Conservation (phyloP, 23 red algal species). For the Chondrus crispus region DNA sequence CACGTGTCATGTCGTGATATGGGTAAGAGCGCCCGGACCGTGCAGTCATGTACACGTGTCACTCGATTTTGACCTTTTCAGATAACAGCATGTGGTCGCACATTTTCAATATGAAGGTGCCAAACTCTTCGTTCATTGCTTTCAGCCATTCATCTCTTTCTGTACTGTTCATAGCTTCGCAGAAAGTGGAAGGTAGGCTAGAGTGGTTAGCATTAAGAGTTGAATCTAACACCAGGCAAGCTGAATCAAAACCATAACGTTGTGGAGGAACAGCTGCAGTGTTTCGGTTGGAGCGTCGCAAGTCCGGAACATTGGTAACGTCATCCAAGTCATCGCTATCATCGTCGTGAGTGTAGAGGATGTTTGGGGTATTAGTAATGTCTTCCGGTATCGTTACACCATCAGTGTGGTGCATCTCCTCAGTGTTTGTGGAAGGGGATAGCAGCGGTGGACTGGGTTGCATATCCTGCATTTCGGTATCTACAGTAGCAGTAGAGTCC, state of each 20-base stretch:
- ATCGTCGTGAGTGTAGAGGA: too few species aligned
- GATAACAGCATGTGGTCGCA: too few species aligned
- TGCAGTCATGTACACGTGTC: too few species aligned
- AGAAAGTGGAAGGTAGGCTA: background rate
- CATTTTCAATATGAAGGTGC: too few species aligned
- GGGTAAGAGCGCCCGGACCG: too few species aligned
- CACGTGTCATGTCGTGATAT: too few species aligned
- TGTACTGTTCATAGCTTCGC: background rate
- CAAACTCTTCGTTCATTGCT: background rate
- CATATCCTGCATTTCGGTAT: background rate
- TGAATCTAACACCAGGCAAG: background rate
- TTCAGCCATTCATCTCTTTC: background rate
- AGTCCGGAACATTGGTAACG: background rate
- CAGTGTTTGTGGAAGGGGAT: too few species aligned
- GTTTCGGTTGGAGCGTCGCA: background rate
- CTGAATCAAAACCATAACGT: background rate
- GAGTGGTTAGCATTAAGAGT: background rate
- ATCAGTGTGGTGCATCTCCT: too few species aligned
- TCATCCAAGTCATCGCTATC: background rate
- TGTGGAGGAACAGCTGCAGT: background rate
- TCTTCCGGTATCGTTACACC: too few species aligned
- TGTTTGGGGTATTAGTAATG: too few species aligned
- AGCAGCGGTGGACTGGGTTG: too few species aligned
- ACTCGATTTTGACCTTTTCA: too few species aligned
- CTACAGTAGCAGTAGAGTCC: background rate